A percentile compares a stretch with the other conserved stretches of the same genome.
Evolutionary conservation across 2,329 filamentous ascomycete species (phyloP).

Genomic region (Calycina herbarum): DNA sequence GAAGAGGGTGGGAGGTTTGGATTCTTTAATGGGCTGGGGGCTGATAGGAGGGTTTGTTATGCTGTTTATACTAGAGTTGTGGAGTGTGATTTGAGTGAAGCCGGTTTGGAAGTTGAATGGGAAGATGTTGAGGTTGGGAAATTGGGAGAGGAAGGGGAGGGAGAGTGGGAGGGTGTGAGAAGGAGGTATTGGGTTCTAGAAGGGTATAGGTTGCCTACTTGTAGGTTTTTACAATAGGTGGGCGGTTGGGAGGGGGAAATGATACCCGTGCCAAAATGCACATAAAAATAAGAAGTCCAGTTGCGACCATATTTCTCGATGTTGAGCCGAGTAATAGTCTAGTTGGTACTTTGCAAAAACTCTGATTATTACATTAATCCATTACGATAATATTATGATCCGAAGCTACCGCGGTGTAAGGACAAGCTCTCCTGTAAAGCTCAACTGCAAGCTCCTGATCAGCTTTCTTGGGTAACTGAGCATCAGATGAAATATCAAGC

Average conservation of each 20-base stretch:
- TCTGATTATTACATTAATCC: too few species aligned
- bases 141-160: constrained; percentile 65
- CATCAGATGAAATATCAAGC: too few species aligned
- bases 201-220: constrained; percentile 72
- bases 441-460: too few species aligned
- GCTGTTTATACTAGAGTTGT: constrained; percentile 93
- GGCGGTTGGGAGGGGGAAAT: background rate
- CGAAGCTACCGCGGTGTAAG: too few species aligned
- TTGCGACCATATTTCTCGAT: too few species aligned
- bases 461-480: too few species aligned
- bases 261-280: constrained; percentile 14
- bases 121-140: constrained; percentile 66
- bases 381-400: too few species aligned
- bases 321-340: background rate
- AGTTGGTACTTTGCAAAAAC: background rate
- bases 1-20: constrained; percentile 73
- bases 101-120: constrained; percentile 89
- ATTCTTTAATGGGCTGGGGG: constrained; percentile 89
- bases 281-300: background rate
- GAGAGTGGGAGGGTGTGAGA: constrained; percentile 85
- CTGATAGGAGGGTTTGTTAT: constrained; percentile 89
- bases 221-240: constrained; percentile 60
- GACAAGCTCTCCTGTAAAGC: too few species aligned
- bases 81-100: constrained; percentile 87
- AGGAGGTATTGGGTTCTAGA: constrained; percentile 88